Base-by-base conservation (phyloP, 108 stramenopile species). In the Nitzschia putrida region DNA sequence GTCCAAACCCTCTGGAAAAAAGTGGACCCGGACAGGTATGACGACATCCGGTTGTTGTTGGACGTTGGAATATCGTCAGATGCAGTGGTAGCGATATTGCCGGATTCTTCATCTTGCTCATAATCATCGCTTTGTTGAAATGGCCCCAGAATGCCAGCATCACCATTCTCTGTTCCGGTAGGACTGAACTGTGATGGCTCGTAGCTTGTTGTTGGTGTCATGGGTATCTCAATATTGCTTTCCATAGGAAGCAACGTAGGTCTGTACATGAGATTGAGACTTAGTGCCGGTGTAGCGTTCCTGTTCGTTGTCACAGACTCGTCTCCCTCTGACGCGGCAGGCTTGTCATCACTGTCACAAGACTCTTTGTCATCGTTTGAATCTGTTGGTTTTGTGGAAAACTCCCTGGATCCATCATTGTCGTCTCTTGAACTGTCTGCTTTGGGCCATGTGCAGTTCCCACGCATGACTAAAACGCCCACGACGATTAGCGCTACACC, bases 211-310 rank as follows among this genome's bases (percentile, higher is more conserved):
- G 56, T 41, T 14, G 67, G 67, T 21, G 67, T 68, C 9, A 39
- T 20, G 8, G 67, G 67, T 1, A 68, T 56, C 14, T 68, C 67
- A 38, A 68, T 68, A 20, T 68, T 68, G 22, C 67, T 68, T 18
- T 68, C 67, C 34, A 38, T 57, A 6, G 37, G 18, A 1, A 68
- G 20, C 10, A 57, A 56, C 10, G 55, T 16, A 4, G 67, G 67
- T 22, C 67, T 16, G 44, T 24, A 63, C 61, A 63, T 63, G 42
- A 55, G 24, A 18, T 18, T 49, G n/a, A 49, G n/a, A 18, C 18
- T 49, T 49, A 18, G n/a, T 4, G 14, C 47, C 6, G 18, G 6
- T 18, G 47, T 6, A 34, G 29, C 29, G 4, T 34, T 34, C 4
- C 29, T 34, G 29, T 34, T 34, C 29, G 4, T 34, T 1, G 4